A percentile compares a stretch with the other conserved stretches of the same genome.
Evolutionary conservation across 225 moss, liverwort and hornwort genomes (phyloP).

Genomic region (Pleurozium schreberi): DNA sequence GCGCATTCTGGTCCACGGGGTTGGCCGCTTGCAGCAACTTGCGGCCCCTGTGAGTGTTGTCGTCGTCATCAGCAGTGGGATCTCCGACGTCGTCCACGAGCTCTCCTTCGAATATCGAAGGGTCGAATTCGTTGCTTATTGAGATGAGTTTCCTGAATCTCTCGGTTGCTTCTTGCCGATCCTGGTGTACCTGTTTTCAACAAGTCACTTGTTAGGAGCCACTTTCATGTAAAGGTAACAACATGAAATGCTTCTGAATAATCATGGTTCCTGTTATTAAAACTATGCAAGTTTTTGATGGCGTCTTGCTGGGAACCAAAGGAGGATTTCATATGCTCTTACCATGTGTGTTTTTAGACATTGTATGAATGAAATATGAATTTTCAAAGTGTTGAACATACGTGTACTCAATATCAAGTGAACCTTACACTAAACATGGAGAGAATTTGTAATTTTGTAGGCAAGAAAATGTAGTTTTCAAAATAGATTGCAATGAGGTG

Average conservation of each 20-base stretch:
- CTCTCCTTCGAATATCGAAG: constrained; percentile 4
- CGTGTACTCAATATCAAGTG: neutral
- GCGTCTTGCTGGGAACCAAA: neutral
- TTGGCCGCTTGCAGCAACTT: constrained; percentile 4
- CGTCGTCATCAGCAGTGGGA: neutral
- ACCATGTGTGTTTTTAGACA: neutral
- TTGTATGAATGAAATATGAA: neutral
- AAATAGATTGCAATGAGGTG: neutral
- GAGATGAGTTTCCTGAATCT: constrained; percentile 8
- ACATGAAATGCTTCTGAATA: neutral
- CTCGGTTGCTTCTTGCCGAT: neutral
- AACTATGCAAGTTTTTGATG: neutral
- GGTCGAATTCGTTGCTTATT: neutral
- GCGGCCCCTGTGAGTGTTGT: neutral
- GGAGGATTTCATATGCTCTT: neutral
- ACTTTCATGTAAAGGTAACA: neutral
- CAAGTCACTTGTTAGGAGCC: neutral
- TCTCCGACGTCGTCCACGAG: neutral
- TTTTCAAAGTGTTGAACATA: neutral
- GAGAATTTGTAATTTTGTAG: neutral
- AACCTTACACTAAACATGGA: neutral
- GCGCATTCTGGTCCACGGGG: neutral
- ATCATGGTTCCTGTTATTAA: neutral
- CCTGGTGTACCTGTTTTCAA: neutral
- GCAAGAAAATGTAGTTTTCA: too few species aligned